Evolutionary conservation across 805 yeast species (phyloP).

Genomic region (Kodamaea kaohsiungensis): DNA sequence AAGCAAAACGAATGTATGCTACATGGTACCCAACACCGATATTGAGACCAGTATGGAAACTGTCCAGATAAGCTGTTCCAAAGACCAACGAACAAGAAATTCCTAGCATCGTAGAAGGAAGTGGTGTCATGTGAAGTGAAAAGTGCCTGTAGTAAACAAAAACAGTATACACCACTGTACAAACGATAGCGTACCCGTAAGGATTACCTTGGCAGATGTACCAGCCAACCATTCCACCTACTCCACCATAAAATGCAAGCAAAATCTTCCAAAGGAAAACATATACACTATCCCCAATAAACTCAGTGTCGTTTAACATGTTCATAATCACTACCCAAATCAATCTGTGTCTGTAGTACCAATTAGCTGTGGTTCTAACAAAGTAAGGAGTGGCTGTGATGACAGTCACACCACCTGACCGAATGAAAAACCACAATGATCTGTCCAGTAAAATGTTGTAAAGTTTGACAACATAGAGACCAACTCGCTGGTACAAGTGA

Average conservation of each 20-base stretch:
- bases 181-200: constrained; percentile 33
- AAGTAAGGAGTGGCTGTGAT: constrained; percentile 29
- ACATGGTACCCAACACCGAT: constrained; percentile 31
- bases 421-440: constrained; percentile 32
- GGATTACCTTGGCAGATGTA: constrained; percentile 36
- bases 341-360: constrained; percentile 26
- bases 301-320: constrained; percentile 30
- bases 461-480: constrained; percentile 16
- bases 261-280: constrained; percentile 23
- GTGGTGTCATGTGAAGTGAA: constrained; percentile 25
- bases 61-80: constrained; percentile 37
- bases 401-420: constrained; percentile 23
- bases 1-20: constrained; percentile 28
- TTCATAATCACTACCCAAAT: constrained; percentile 36
- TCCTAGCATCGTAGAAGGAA: constrained; percentile 28
- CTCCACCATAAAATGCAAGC: constrained; percentile 29
- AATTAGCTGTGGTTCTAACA: constrained; percentile 27
- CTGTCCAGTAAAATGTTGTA: constrained; percentile 21
- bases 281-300: constrained; percentile 33
- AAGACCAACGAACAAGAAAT: constrained; percentile 31
- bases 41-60: constrained; percentile 18
- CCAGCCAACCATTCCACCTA: constrained; percentile 35
- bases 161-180: constrained; percentile 24
- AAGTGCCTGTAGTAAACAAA: constrained; percentile 31
- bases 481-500: constrained; percentile 22